These are phyloP conservation scores for Saururus chinensis DNA, from an alignment of 164 flowering plant species.

Conservation along the genomic window DNA sequence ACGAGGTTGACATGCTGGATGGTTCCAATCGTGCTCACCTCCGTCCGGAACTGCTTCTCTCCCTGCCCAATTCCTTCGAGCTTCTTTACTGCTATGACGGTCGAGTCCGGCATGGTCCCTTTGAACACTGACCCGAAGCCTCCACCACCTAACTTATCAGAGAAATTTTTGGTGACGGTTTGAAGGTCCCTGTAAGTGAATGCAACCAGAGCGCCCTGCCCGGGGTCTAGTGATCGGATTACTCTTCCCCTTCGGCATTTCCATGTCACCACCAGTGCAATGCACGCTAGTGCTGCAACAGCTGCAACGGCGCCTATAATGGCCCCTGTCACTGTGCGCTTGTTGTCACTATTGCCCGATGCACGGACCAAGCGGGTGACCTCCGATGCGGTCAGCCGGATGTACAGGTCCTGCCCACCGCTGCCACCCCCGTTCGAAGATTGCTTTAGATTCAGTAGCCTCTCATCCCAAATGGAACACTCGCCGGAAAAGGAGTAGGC, in stretches of 20 bases:
- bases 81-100: slow-evolving; percentile 36
- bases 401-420: background rate
- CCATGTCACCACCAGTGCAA: slow-evolving; percentile 5
- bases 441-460: slow-evolving; percentile 6
- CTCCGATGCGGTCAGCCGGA: slow-evolving; percentile 1
- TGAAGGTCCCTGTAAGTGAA: slow-evolving; percentile 30
- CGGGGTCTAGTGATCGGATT: slow-evolving; percentile 3
- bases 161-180: slow-evolving; percentile 43
- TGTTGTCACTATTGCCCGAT: background rate
- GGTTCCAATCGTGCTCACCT: slow-evolving; percentile 61
- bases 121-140: slow-evolving; percentile 49
- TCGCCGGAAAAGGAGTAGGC: slow-evolving; percentile 6
- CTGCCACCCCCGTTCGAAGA: background rate
- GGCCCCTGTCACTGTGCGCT: slow-evolving; percentile 3
- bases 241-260: slow-evolving; percentile 8
- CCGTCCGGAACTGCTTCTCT: slow-evolving; percentile 49
- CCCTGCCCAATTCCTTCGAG: slow-evolving; percentile 41
- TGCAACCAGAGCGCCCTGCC: slow-evolving; percentile 24
- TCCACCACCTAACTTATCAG: slow-evolving; percentile 45
- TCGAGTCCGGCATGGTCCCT: slow-evolving; percentile 29
- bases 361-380: background rate
- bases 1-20: slow-evolving; percentile 52
- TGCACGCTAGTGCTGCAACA: slow-evolving; percentile 3
- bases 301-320: slow-evolving; percentile 14
- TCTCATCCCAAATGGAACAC: slow-evolving; percentile 11